Evolutionary conservation across 352 stramenopile species (phyloP), one percentile per base, ranked within the genome.

Genomic region (Globisporangium irregulare): DNA sequence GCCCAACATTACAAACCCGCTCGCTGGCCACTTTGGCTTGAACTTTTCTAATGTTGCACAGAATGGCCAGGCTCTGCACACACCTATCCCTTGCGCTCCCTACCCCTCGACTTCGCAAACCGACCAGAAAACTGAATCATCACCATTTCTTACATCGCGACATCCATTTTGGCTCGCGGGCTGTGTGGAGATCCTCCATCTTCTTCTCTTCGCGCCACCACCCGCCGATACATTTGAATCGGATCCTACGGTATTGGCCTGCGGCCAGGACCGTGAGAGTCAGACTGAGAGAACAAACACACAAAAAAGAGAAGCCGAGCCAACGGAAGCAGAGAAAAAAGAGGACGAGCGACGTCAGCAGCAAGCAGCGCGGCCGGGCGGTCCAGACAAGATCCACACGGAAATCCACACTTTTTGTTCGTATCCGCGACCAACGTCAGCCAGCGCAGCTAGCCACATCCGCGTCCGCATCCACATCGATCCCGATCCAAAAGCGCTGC

Each of bases 41-140:
- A 1, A 8, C 34, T 43, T 60, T 20, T 59, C 6, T 18, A 6
- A 15, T 48, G 12, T 48, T 48, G 38, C 4, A 14, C 12, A 20
- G 38, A 20, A 5, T 48, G 38, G 0, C 38, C 14, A 18, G 12
- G n/a, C 41, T 50, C 41, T 50, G 41, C n/a, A 8, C 41, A n/a
- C 4, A 18, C 15, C 7, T 6, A 67, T 15, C 58, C 62, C 51
- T 64, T 48, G 10, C 9, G 8, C 32, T 56, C 50, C 50, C 50
- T 24, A 58, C n/a, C 14, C 43, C 61, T 18, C 41, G 4, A 50
- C 41, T 50, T 48, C 38, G 18, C 55, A 46, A 59, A 66, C 63
- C 50, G 63, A 56, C 58, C 70, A 68, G 60, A 66, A 75, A 75
- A 70, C 66, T 73, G 67, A 76, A 76, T 67, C 70, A 71, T 36